A percentile compares a stretch with the other conserved stretches of the same genome.
Conservation (phyloP, 176 grass and related monocot species). For the Paspalum vaginatum region DNA sequence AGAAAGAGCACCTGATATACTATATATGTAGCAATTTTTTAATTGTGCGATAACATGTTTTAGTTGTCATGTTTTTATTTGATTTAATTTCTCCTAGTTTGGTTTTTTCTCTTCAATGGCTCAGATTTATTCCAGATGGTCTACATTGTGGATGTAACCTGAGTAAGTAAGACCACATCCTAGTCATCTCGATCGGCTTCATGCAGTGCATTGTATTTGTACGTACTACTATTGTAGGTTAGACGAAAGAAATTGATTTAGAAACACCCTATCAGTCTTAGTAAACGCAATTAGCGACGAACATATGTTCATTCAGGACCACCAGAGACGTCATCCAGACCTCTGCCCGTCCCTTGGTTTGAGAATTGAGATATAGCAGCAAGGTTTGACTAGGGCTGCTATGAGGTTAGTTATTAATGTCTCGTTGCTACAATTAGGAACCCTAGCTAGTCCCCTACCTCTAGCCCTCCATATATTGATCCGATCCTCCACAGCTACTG, state of each 20-base stretch:
- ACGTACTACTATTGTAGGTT: too few relatives aligned
- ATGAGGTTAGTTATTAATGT: not conserved
- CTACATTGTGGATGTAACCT: too few relatives aligned
- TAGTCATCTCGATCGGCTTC: not conserved
- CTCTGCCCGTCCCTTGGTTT: not conserved
- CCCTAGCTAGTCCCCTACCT: not conserved
- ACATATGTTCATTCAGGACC: slow-evolving; percentile 43
- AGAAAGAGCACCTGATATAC: too few relatives aligned
- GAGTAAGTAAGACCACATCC: not conserved
- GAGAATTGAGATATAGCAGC: not conserved
- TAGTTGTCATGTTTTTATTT: too few relatives aligned
- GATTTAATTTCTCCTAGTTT: too few relatives aligned
- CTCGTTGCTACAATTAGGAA: not conserved
- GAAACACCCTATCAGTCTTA: slow-evolving; percentile 36
- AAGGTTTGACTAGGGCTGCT: slow-evolving; percentile 17
- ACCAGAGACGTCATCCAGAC: slow-evolving; percentile 34
- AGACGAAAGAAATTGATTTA: not conserved
- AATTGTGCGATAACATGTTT: too few relatives aligned
- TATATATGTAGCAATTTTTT: too few relatives aligned
- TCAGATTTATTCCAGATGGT: too few relatives aligned
- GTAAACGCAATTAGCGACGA: slow-evolving; percentile 21
- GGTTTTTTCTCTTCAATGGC: too few relatives aligned
- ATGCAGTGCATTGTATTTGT: not conserved
- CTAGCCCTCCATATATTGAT: not conserved
- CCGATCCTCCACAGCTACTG: slow-evolving; percentile 11